Evolutionary conservation across 129 eudicot genomes (phyloP).

Genomic region (Pseudognaphalium luteoalbum): DNA sequence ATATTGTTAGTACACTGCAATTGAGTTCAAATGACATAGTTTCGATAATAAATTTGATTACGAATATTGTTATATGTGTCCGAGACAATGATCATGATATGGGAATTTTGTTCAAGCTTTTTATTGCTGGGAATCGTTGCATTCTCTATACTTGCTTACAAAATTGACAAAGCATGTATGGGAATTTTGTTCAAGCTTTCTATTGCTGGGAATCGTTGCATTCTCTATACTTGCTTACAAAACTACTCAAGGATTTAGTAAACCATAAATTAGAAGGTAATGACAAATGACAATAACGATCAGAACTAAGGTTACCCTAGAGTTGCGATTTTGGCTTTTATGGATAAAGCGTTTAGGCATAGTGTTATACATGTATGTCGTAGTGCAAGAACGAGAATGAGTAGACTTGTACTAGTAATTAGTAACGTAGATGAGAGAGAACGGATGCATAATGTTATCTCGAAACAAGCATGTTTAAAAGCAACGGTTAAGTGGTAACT

Average conservation of each 20-base stretch:
- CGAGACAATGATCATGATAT: conserved; percentile 21
- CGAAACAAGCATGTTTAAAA: not conserved
- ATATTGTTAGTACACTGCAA: conserved; percentile 11
- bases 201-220: conserved; percentile 5
- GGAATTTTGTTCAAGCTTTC: conserved; percentile 5
- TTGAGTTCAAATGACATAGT: conserved; percentile 16
- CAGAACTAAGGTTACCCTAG: not conserved
- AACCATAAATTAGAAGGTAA: not conserved
- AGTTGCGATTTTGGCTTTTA: not conserved
- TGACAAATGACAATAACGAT: not conserved
- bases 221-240: not conserved
- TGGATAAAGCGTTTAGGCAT: not conserved
- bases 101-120: conserved; percentile 5
- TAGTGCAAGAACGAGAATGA: not conserved
- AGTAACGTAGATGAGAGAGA: not conserved
- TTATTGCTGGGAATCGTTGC: conserved; percentile 7
- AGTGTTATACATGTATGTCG: not conserved
- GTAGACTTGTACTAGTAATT: not conserved
- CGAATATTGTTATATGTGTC: conserved; percentile 19
- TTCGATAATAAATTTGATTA: conserved; percentile 26
- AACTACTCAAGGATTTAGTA: not conserved
- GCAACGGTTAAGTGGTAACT: not conserved
- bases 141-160: not conserved
- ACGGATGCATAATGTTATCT: not conserved
- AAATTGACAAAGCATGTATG: not conserved